These are phyloP conservation scores for Auriculariales sp. DNA, from an alignment of 768 basidiomycete genomes.

Conservation along the genomic window DNA sequence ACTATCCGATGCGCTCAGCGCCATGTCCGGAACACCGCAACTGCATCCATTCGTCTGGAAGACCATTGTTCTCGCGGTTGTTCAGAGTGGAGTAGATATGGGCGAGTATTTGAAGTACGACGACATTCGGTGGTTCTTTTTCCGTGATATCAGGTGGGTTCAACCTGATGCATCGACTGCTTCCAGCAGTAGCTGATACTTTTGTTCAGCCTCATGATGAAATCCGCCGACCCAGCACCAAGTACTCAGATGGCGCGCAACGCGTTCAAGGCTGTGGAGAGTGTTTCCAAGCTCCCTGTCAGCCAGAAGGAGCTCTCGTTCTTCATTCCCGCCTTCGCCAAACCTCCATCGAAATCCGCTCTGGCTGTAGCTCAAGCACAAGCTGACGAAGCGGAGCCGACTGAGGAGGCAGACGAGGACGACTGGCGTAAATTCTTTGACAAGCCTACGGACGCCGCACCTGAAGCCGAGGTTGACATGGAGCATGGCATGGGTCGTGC, in stretches of 20 bases:
- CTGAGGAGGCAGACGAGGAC: constrained; percentile 32
- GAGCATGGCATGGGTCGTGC: constrained; percentile 33
- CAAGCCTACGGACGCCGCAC: constrained; percentile 28
- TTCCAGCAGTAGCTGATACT: neutral
- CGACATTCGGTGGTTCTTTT: constrained; percentile 82
- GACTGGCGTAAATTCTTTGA: constrained; percentile 85
- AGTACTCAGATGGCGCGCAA: constrained; percentile 31
- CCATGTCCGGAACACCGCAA: constrained; percentile 33
- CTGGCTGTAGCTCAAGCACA: constrained; percentile 20
- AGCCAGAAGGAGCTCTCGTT: constrained; percentile 57
- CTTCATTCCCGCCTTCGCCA: constrained; percentile 63
- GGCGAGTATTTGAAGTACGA: constrained; percentile 51
- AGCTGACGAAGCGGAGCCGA: constrained; percentile 19
- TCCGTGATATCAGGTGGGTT: constrained; percentile 58
- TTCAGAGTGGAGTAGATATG: constrained; percentile 55
- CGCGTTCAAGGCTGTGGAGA: constrained; percentile 51
- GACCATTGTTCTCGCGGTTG: constrained; percentile 42
- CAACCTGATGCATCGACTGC: constrained; percentile 14
- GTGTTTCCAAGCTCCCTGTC: constrained; percentile 60
- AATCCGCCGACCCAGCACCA: constrained; percentile 14
- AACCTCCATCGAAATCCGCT: constrained; percentile 23
- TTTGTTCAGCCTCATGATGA: constrained; percentile 8
- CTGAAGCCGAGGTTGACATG: constrained; percentile 22
- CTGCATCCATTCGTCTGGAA: constrained; percentile 57
- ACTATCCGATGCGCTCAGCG: constrained; percentile 34